Conservation (phyloP, 2,329 filamentous ascomycete species). For the Coleophoma cylindrospora region DNA sequence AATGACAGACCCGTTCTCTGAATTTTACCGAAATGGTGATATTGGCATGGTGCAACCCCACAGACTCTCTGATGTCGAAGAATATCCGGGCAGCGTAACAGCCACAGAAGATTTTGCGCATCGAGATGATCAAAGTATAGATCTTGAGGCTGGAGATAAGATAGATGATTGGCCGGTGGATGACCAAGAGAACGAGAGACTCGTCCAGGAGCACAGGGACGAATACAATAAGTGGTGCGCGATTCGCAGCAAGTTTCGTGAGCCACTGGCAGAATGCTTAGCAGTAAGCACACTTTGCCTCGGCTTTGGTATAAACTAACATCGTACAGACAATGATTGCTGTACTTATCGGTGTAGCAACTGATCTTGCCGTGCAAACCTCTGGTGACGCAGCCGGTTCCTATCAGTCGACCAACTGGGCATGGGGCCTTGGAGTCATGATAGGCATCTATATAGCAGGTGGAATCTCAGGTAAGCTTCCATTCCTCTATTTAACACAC, state of each 20-base stretch:
- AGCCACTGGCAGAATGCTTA: constrained; percentile 45
- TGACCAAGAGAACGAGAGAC: background rate
- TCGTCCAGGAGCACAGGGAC: constrained; percentile 1
- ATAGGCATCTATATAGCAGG: constrained; percentile 27
- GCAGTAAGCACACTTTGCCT: constrained; percentile 18
- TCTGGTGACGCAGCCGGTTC: constrained; percentile 26
- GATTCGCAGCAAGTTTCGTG: constrained; percentile 42
- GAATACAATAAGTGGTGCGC: constrained; percentile 30
- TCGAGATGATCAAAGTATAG: background rate
- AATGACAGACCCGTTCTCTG: background rate
- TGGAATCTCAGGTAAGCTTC: constrained; percentile 7
- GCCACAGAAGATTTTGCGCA: background rate
- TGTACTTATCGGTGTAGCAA: constrained; percentile 39
- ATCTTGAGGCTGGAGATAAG: constrained; percentile 2
- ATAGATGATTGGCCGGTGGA: background rate
- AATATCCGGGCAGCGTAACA: background rate
- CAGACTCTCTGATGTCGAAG: constrained; percentile 3
- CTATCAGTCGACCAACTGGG: constrained; percentile 34
- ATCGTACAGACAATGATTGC: constrained; percentile 8
- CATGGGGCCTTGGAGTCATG: constrained; percentile 50
- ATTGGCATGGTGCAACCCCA: background rate
- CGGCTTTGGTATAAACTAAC: background rate
- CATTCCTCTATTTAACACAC: too few relatives aligned
- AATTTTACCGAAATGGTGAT: background rate
- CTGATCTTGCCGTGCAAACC: constrained; percentile 34